A percentile compares a stretch with the other conserved stretches of the same genome.
phyloP scores from a whole-genome alignment of 306 rosid species.

The Sindora glabra region DNA sequence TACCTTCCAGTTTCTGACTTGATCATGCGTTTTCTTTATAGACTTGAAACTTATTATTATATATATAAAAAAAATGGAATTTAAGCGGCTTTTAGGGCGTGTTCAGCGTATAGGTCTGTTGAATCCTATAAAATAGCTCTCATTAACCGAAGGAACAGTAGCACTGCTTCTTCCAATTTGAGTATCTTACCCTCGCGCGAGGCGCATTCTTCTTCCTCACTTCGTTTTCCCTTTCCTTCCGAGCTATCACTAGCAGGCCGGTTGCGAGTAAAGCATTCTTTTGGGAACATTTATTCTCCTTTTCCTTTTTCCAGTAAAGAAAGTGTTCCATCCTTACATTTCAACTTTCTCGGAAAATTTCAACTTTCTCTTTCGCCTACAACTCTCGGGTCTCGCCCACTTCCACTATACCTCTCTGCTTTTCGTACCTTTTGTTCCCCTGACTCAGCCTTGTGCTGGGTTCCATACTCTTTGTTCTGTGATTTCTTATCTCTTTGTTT shows the following conservation, averaged over 20 bases:
- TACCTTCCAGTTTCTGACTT: neutral
- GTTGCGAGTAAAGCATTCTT: neutral
- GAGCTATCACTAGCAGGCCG: neutral
- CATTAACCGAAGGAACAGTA: conserved; percentile 6
- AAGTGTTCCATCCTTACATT: conserved; percentile 10
- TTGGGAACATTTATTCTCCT: conserved; percentile 23
- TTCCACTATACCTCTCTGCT: conserved; percentile 6
- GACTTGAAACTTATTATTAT: neutral
- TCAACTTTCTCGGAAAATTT: conserved; percentile 35
- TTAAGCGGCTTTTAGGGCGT: conserved; percentile 15
- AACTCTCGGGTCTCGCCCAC: neutral
- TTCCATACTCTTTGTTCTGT: neutral
- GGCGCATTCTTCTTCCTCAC: neutral
- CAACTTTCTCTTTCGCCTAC: conserved; percentile 10
- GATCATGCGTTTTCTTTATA: neutral
- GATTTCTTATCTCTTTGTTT: neutral
- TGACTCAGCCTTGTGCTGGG: conserved; percentile 4
- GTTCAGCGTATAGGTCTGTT: conserved; percentile 31
- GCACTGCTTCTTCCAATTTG: neutral
- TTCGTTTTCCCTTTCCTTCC: no score
- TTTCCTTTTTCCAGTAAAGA: conserved; percentile 39
- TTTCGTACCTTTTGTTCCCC: conserved; percentile 24
- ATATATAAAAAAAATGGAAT: no score
- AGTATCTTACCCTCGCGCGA: neutral
- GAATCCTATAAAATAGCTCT: conserved; percentile 55